Evolutionary conservation across 1,284 basidiomycete species (phyloP), one percentile per base, ranked within the genome.

Genomic region (Fomitopsis palustris): DNA sequence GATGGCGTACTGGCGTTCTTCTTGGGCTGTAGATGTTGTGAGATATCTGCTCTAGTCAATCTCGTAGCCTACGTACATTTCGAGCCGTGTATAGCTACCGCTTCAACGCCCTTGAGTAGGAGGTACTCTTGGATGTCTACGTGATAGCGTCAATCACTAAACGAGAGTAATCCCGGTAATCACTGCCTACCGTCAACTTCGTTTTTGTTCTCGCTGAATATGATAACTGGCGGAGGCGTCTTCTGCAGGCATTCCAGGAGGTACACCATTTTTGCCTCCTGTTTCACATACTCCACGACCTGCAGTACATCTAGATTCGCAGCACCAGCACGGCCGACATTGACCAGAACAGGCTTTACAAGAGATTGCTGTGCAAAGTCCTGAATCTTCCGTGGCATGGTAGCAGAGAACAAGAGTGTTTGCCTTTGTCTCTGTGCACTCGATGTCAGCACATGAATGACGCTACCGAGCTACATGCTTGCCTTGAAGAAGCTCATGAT

Each of bases 221-320:
- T 87, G 74, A 99, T 98, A 57, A 97, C 95, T 0, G 97, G 97
- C 12, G 97, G 97, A 1, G 97, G 90, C 1, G 97, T 99, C 78
- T 99, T 99, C 72, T 99, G 97, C 61, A 99, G 75, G 73, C 95
- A 97, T 74, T 99, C 97, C 49, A 99, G 80, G 16, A 99, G 82
- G 72, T 98, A 98, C 0, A 98, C 95, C 96, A 99, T 98, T 77
- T 99, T 99, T 0, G 96, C 96, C 74, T 99, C 97, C 69, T 96
- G 95, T 75, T 98, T 98, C 65, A 99, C 97, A 68, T 97, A 98
- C 75, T 99, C 97, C 23, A 99, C 95, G 53, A 98, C 93, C 70
- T 99, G 97, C 43, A 99, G 81, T 12, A 99, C 94, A 70, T 98
- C 96, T 73, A 99, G 77, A 73, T 96, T 97, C 38, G 97, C 97